Percentiles rank a stretch among this genome's conserved stretches.
Conservation (phyloP, 371 early-diverging fungal genomes). For the Catenaria anguillulae region DNA sequence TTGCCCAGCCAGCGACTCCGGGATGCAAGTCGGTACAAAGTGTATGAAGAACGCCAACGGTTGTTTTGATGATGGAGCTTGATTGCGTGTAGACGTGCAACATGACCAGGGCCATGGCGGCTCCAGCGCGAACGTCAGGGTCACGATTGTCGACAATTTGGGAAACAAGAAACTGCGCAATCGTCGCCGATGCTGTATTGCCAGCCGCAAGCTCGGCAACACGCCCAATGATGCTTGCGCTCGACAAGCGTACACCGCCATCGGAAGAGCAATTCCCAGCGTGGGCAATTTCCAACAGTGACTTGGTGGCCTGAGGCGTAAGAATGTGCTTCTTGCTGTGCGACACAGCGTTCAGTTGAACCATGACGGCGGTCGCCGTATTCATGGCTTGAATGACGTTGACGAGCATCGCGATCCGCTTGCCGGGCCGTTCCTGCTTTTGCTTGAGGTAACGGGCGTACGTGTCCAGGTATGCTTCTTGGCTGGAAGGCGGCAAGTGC, state of each 20-base stretch:
- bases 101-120: constrained; percentile 73
- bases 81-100: constrained; percentile 82
- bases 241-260: neutral
- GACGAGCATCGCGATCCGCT: constrained; percentile 57
- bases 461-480: constrained; percentile 60
- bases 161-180: constrained; percentile 67
- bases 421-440: constrained; percentile 26
- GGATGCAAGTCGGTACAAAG: constrained; percentile 83
- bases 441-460: constrained; percentile 48
- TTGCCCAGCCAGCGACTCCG: constrained; percentile 84
- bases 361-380: constrained; percentile 2
- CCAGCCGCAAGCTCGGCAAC: constrained; percentile 31
- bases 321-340: neutral
- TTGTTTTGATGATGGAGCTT: constrained; percentile 62
- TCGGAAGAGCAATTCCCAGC: neutral
- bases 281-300: neutral
- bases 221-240: neutral
- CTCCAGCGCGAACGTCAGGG: constrained; percentile 82
- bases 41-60: constrained; percentile 77
- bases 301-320: neutral
- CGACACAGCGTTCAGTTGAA: neutral
- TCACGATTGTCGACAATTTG: constrained; percentile 81
- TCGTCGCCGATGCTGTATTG: constrained; percentile 37
- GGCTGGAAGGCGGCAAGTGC: constrained; percentile 41
- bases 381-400: constrained; percentile 57